A percentile compares a stretch with the other conserved stretches of the same genome.
phyloP scores from a whole-genome alignment of 1,284 basidiomycete species.

The Pyrrhoderma lamaoense region DNA sequence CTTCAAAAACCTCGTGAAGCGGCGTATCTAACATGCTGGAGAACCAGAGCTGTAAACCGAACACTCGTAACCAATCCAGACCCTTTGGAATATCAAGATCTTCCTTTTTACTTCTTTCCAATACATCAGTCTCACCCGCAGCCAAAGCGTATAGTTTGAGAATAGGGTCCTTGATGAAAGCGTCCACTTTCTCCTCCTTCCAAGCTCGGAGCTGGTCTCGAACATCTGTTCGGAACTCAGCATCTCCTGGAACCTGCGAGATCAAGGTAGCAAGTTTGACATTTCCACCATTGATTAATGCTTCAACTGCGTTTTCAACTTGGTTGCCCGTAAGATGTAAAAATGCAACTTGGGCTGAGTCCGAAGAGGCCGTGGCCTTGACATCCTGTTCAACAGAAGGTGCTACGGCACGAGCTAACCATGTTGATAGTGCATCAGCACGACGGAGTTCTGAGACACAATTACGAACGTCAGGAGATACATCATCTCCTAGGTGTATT shows the following conservation, averaged over 20 bases:
- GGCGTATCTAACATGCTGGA: constrained; percentile 67
- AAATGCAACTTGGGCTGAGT: constrained; percentile 57
- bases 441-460: constrained; percentile 62
- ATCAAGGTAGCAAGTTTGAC: constrained; percentile 89
- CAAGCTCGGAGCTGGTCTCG: constrained; percentile 77
- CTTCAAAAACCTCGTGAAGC: constrained; percentile 61
- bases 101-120: constrained; percentile 48
- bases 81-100: constrained; percentile 72
- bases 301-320: constrained; percentile 73
- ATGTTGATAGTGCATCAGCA: constrained; percentile 77
- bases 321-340: constrained; percentile 84
- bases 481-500: constrained; percentile 49
- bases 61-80: constrained; percentile 92
- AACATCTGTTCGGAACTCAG: constrained; percentile 71
- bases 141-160: constrained; percentile 83
- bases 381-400: constrained; percentile 71
- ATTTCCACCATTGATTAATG: constrained; percentile 71
- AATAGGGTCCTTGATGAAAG: constrained; percentile 62
- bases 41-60: constrained; percentile 92
- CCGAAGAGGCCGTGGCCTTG: constrained; percentile 39
- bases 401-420: constrained; percentile 77
- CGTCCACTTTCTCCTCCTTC: constrained; percentile 72
- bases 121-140: constrained; percentile 67
- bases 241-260: constrained; percentile 81
- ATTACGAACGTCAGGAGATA: constrained; percentile 52